Percentiles rank a stretch among this genome's conserved stretches.
Conservation (phyloP, 139 green algal species). For the Mychonastes homosphaera region DNA sequence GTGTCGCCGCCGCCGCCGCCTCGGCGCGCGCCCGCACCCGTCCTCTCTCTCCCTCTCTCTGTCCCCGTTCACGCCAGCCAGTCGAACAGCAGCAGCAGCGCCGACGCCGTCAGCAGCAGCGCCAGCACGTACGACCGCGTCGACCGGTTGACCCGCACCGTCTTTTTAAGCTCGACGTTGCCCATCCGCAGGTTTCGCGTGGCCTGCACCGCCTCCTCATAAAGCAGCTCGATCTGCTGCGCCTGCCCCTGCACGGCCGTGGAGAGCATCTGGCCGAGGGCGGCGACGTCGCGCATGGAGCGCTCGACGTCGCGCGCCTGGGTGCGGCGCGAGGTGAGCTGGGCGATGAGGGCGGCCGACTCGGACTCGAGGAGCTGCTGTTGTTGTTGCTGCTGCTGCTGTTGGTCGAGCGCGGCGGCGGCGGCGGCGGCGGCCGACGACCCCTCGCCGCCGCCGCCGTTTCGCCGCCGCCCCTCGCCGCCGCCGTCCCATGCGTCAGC, state of each 20-base stretch:
- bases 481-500: background rate
- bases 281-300: constrained; percentile 58
- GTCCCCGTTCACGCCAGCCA: too few species aligned
- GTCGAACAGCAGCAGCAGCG: constrained; percentile 63
- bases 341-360: constrained; percentile 26
- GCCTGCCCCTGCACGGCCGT: constrained; percentile 57
- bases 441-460: too few species aligned
- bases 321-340: constrained; percentile 32
- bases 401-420: background rate
- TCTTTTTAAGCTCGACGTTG: constrained; percentile 58
- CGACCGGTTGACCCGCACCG: constrained; percentile 44
- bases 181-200: constrained; percentile 46
- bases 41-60: too few species aligned
- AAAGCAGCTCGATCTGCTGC: constrained; percentile 70
- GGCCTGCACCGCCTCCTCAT: constrained; percentile 37
- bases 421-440: too few species aligned
- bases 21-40: too few species aligned
- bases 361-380: constrained; percentile 10
- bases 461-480: too few species aligned
- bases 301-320: constrained; percentile 43
- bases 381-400: constrained; percentile 1
- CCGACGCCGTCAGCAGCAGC: constrained; percentile 44
- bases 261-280: constrained; percentile 66
- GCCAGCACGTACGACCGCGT: constrained; percentile 44
- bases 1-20: too few species aligned